phyloP scores from a whole-genome alignment of 2,329 filamentous ascomycete species.

The Calonectria multiphialidica region DNA sequence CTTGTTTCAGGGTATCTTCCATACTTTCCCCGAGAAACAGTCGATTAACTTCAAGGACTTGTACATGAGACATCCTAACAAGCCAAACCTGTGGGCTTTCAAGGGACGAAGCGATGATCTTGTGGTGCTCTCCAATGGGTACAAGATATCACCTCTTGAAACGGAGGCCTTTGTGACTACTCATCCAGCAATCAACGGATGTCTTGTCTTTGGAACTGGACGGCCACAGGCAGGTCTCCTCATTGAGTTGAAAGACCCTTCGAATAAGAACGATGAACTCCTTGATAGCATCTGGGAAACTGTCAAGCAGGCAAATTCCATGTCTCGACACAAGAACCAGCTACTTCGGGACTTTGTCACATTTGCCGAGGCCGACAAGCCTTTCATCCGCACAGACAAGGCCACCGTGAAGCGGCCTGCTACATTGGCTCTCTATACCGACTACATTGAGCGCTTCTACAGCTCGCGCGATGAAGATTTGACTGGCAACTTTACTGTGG shows the following conservation, averaged over 20 bases:
- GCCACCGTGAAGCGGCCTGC: constrained; percentile 56
- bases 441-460: constrained; percentile 63
- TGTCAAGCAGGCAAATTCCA: constrained; percentile 57
- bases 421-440: constrained; percentile 53
- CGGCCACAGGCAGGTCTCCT: constrained; percentile 43
- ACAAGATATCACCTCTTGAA: constrained; percentile 47
- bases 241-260: constrained; percentile 42
- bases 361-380: constrained; percentile 54
- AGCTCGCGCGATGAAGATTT: constrained; percentile 29
- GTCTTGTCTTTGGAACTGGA: constrained; percentile 43
- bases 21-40: constrained; percentile 45
- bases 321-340: constrained; percentile 54
- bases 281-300: constrained; percentile 59
- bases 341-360: constrained; percentile 56
- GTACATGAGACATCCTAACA: constrained; percentile 43
- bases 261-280: constrained; percentile 36
- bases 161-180: constrained; percentile 44
- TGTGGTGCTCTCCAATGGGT: constrained; percentile 46
- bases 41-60: constrained; percentile 47
- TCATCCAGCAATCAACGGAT: constrained; percentile 42
- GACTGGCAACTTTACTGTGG: constrained; percentile 29
- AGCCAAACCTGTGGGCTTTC: constrained; percentile 45
- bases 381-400: constrained; percentile 60
- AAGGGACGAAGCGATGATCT: constrained; percentile 47
- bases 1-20: constrained; percentile 49